Conservation (phyloP, 2,329 filamentous ascomycete genomes). For the Fusarium setosum region DNA sequence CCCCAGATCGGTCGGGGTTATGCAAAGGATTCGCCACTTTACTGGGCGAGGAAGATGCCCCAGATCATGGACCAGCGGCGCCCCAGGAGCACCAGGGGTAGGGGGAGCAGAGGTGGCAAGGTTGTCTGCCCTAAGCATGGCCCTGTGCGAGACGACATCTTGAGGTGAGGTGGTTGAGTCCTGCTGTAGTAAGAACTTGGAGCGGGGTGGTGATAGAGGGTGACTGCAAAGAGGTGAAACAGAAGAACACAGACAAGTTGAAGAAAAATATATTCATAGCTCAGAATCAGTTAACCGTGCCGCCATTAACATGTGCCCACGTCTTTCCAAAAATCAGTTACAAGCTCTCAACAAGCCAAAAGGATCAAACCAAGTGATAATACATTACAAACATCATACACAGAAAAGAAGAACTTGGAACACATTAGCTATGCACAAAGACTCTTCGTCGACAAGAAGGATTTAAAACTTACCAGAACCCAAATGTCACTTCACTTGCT, state of each 20-base stretch:
- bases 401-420: slow-evolving; percentile 5
- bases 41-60: background rate
- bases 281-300: background rate
- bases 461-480: slow-evolving; percentile 1
- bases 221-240: background rate
- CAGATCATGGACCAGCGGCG: slow-evolving; percentile 1
- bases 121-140: background rate
- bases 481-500: background rate
- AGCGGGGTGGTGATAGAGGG: background rate
- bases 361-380: slow-evolving; percentile 8
- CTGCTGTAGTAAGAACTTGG: background rate
- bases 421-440: slow-evolving; percentile 1
- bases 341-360: background rate
- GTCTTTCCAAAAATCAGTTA: background rate
- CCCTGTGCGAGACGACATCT: background rate
- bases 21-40: background rate
- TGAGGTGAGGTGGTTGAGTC: background rate
- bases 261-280: slow-evolving; percentile 1
- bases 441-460: background rate
- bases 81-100: too few species aligned
- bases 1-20: slow-evolving; percentile 28
- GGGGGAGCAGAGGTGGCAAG: background rate
- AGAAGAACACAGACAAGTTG: background rate
- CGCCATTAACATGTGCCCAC: background rate
- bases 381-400: slow-evolving; percentile 23